A percentile compares a stretch with the other conserved stretches of the same genome.
Evolutionary conservation across 176 grass and related monocot species (phyloP).

Genomic region (Zea mays): Zm-B73-REFERENCE-NAM-5.0 NC_050102.1:165170501-165171000

Average conservation of each 20-base stretch:
- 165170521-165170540: neutral
- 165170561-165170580: neutral
- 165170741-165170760: conserved; percentile 4
- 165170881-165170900: neutral
- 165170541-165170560: neutral
- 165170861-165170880: neutral
- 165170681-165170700: neutral
- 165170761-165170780: no score
- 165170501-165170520: neutral
- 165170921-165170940: neutral
- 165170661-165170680: neutral
- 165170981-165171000: neutral
- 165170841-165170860: no score
- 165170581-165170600: neutral
- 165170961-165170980: neutral
- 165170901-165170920: neutral
- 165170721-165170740: neutral
- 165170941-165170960: neutral
- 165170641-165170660: neutral
- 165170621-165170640: neutral
- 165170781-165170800: no score
- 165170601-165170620: neutral
- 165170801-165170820: no score
- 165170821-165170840: no score
- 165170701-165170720: neutral